Evolutionary conservation across 345 rosid species (phyloP).

Genomic region (Cardamine resedifolia): DNA sequence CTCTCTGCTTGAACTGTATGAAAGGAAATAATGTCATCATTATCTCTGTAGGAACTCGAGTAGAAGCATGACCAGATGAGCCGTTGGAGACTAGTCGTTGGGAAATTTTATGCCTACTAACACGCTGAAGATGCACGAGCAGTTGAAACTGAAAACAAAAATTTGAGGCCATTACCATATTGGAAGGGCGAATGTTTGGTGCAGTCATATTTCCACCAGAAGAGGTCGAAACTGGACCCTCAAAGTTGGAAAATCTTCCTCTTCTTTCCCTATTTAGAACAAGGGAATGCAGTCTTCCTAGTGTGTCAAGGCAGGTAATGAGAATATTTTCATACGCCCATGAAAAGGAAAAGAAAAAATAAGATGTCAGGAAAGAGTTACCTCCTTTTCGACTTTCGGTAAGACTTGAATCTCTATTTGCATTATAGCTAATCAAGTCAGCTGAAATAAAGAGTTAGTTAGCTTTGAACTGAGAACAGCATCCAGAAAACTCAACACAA

Average conservation of each 20-base stretch:
- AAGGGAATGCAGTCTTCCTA: conserved; percentile 71
- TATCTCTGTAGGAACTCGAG: background rate
- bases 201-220: conserved; percentile 49
- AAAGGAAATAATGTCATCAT: conserved; percentile 22
- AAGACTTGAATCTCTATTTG: conserved; percentile 50
- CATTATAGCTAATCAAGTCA: conserved; percentile 51
- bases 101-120: background rate
- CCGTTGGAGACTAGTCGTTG: background rate
- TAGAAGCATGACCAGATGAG: conserved; percentile 7
- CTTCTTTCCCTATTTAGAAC: conserved; percentile 71
- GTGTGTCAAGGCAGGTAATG: conserved; percentile 27
- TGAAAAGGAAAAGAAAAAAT: conserved; percentile 11
- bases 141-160: background rate
- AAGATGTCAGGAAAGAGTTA: conserved; percentile 35
- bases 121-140: conserved; percentile 7
- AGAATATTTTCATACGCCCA: conserved; percentile 7
- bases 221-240: conserved; percentile 48
- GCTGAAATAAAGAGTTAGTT: conserved; percentile 47
- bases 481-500: conserved; percentile 1
- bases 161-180: conserved; percentile 45
- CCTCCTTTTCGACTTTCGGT: conserved; percentile 70
- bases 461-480: conserved; percentile 29
- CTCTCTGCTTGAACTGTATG: conserved; percentile 61
- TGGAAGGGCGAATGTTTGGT: conserved; percentile 46
- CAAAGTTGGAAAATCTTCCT: conserved; percentile 61